These are phyloP conservation scores for Blepharisma japonicum DNA, from an alignment of 73 alveolate species.

Conservation along the genomic window DNA sequence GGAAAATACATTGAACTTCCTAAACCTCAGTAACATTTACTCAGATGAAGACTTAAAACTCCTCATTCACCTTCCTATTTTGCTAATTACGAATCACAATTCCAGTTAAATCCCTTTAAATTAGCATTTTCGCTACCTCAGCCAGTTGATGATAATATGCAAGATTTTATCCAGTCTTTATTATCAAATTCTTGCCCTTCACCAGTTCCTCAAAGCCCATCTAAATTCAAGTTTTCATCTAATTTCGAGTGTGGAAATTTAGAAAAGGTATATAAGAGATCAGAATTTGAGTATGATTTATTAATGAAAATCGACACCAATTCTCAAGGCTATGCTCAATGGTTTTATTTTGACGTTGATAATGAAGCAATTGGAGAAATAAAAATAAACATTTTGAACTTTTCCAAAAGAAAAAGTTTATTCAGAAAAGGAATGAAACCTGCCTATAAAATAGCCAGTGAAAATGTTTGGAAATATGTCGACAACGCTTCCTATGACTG, in stretches of 20 bases:
- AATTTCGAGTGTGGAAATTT: slow-evolving; percentile 37
- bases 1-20: not conserved
- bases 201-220: too few relatives aligned
- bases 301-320: slow-evolving; percentile 79
- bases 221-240: slow-evolving; percentile 20
- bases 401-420: slow-evolving; percentile 66
- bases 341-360: slow-evolving; percentile 75
- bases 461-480: too few relatives aligned
- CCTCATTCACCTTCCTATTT: too few relatives aligned
- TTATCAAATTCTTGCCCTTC: too few relatives aligned
- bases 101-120: too few relatives aligned
- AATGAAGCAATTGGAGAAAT: slow-evolving; percentile 54
- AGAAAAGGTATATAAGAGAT: slow-evolving; percentile 16
- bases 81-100: too few relatives aligned
- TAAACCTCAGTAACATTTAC: slow-evolving; percentile 4
- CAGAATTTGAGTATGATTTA: slow-evolving; percentile 58
- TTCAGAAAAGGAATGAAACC: slow-evolving; percentile 69
- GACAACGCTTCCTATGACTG: too few relatives aligned
- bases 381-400: slow-evolving; percentile 83
- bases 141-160: too few relatives aligned
- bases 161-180: too few relatives aligned
- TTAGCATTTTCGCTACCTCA: too few relatives aligned
- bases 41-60: not conserved
- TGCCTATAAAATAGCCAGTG: too few relatives aligned
- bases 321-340: slow-evolving; percentile 79